Conservation (phyloP, 2,329 filamentous ascomycete genomes). For the Fusarium guadeloupense region DNA sequence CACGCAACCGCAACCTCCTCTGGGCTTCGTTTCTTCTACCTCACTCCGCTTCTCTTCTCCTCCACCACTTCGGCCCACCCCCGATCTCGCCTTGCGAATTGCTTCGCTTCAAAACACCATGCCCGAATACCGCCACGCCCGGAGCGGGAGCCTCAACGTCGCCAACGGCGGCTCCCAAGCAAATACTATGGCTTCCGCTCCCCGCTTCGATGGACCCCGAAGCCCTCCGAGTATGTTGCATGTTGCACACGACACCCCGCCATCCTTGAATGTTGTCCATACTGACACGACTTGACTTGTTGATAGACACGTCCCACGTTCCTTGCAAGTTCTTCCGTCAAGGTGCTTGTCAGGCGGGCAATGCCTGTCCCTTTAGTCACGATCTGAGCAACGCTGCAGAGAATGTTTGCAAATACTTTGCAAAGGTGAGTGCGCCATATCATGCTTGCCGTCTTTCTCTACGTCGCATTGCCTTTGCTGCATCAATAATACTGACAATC, state of each 20-base stretch:
- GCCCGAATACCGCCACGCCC: constrained; percentile 65
- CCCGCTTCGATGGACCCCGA: constrained; percentile 67
- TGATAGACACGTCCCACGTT: constrained; percentile 89
- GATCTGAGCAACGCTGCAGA: constrained; percentile 86
- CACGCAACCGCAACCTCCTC: constrained; percentile 37
- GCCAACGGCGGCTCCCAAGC: constrained; percentile 48
- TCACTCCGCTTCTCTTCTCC: constrained; percentile 20
- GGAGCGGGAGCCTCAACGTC: constrained; percentile 67
- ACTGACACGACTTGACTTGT: constrained; percentile 38
- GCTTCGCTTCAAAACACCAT: constrained; percentile 46
- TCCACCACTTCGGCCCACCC: constrained; percentile 32
- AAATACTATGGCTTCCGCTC: constrained; percentile 44
- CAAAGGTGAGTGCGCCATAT: constrained; percentile 74
- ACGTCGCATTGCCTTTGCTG: constrained; percentile 14
- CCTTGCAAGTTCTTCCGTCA: constrained; percentile 99
- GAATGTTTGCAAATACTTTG: constrained; percentile 97
- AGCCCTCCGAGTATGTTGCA: constrained; percentile 67
- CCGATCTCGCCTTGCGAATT: constrained; percentile 29
- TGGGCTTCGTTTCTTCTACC: constrained; percentile 20
- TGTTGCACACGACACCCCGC: constrained; percentile 43
- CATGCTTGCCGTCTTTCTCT: constrained; percentile 24
- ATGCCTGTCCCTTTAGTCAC: constrained; percentile 95
- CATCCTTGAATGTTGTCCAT: constrained; percentile 27
- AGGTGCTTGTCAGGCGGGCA: constrained; percentile 94
- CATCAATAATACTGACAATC: constrained; percentile 30